These are phyloP conservation scores for Pythium dissotocum DNA, from an alignment of 352 stramenopile species.

Conservation along the genomic window DNA sequence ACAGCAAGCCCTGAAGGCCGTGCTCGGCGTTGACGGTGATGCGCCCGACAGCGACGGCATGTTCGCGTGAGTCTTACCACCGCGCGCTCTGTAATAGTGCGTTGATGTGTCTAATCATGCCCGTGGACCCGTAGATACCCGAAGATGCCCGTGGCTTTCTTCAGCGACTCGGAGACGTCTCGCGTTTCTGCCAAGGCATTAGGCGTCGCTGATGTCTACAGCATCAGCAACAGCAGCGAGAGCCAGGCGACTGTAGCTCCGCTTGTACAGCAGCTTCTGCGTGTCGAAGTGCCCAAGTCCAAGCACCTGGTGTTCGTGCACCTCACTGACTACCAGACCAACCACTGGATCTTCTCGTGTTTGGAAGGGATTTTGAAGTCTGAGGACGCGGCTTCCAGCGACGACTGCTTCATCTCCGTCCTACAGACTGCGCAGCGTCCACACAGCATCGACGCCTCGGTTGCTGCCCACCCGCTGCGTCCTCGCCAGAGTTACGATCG, in stretches of 20 bases:
- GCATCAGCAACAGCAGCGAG: constrained; percentile 15
- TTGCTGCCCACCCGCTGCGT: constrained; percentile 43
- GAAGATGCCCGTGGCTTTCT: constrained; percentile 62
- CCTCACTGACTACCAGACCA: constrained; percentile 25
- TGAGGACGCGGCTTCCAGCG: constrained; percentile 24
- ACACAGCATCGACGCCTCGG: constrained; percentile 7
- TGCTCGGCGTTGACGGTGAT: constrained; percentile 29
- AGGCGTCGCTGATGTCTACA: constrained; percentile 38
- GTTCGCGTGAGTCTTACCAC: constrained; percentile 19
- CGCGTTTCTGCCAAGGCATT: constrained; percentile 34
- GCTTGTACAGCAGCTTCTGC: constrained; percentile 36
- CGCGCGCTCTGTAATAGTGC: neutral
- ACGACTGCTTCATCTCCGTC: constrained; percentile 46
- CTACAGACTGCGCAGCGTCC: constrained; percentile 36
- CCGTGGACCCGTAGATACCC: constrained; percentile 39
- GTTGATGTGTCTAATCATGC: constrained; percentile 5
- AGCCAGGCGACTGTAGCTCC: constrained; percentile 9
- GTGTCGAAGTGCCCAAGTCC: constrained; percentile 25
- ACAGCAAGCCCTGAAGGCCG: constrained; percentile 30
- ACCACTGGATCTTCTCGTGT: constrained; percentile 51
- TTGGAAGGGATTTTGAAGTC: constrained; percentile 26
- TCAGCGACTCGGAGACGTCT: constrained; percentile 42
- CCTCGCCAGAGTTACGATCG: constrained; percentile 71
- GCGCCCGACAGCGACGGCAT: constrained; percentile 30
- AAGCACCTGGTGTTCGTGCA: constrained; percentile 69